A percentile compares a stretch with the other conserved stretches of the same genome.
Evolutionary conservation across 805 yeast species (phyloP).

Genomic region (Wickerhamiella azymoides): DNA sequence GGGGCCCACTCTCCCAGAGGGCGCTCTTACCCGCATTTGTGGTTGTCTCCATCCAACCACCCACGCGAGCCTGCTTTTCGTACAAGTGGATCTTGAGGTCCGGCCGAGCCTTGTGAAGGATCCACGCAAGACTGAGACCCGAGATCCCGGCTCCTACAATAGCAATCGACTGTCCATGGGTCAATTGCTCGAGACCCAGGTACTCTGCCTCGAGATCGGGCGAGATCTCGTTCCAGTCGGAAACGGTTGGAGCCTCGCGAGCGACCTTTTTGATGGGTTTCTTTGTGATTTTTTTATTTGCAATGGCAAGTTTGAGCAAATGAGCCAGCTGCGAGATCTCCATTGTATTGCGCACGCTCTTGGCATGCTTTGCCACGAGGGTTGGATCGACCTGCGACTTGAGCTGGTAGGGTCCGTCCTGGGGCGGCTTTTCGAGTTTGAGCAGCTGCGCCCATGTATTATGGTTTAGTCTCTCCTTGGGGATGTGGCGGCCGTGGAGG

Average conservation of each 20-base stretch:
- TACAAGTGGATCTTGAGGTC: slow-evolving; percentile 51
- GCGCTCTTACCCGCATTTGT: slow-evolving; percentile 20
- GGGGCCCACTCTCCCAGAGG: slow-evolving; percentile 70
- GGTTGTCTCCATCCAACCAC: slow-evolving; percentile 59
- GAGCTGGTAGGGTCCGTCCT: slow-evolving; percentile 16
- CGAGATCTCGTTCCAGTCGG: slow-evolving; percentile 20
- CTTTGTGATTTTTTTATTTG: neutral
- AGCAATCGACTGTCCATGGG: slow-evolving; percentile 35
- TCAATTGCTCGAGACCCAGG: slow-evolving; percentile 20
- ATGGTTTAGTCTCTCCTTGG: slow-evolving; percentile 13
- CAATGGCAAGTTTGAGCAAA: slow-evolving; percentile 12
- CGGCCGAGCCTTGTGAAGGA: slow-evolving; percentile 54
- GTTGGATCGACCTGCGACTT: slow-evolving; percentile 8
- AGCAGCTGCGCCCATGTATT: slow-evolving; percentile 16
- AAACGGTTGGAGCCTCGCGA: neutral
- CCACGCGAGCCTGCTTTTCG: slow-evolving; percentile 43
- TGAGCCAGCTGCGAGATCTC: slow-evolving; percentile 10
- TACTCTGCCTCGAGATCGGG: slow-evolving; percentile 20
- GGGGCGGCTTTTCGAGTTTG: slow-evolving; percentile 16
- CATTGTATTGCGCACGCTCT: slow-evolving; percentile 10
- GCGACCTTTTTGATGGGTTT: neutral
- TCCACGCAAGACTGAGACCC: slow-evolving; percentile 43
- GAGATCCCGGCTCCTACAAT: slow-evolving; percentile 84
- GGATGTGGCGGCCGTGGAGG: slow-evolving; percentile 16
- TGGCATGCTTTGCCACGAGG: neutral